These are phyloP conservation scores for Yamadazyma akitaensis DNA, from an alignment of 805 yeast species.

Conservation along the genomic window DNA sequence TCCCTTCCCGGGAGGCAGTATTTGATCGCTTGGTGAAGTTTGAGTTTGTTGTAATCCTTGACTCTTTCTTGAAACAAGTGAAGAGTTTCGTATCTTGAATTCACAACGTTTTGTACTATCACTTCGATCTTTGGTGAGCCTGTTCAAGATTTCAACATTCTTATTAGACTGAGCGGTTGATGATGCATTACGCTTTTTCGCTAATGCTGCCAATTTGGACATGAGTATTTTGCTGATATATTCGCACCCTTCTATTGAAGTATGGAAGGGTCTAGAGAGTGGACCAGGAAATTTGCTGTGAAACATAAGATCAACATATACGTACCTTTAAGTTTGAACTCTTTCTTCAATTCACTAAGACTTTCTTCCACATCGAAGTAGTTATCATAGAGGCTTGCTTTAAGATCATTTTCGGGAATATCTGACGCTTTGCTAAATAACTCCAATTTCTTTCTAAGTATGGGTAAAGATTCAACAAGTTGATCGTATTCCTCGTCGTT, in stretches of 20 bases:
- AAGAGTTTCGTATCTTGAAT: constrained; percentile 4
- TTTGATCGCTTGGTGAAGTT: background rate
- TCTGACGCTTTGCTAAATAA: constrained; percentile 34
- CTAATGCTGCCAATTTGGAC: constrained; percentile 47
- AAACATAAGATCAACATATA: constrained; percentile 1
- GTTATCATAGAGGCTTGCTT: constrained; percentile 57
- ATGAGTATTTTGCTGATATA: constrained; percentile 1
- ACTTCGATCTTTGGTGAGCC: constrained; percentile 5
- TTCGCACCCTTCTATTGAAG: background rate
- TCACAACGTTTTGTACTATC: background rate
- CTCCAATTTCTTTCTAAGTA: constrained; percentile 32
- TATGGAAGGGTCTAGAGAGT: background rate
- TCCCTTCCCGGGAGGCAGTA: background rate
- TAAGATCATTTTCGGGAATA: constrained; percentile 48
- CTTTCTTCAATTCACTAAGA: constrained; percentile 42
- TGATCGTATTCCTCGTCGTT: constrained; percentile 41
- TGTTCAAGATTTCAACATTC: constrained; percentile 19
- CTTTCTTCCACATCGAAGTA: constrained; percentile 55
- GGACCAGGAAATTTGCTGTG: background rate
- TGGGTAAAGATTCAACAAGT: constrained; percentile 43
- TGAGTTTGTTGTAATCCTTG: background rate
- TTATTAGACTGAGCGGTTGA: constrained; percentile 6
- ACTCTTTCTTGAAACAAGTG: background rate
- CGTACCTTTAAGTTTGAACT: constrained; percentile 16
- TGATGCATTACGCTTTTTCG: constrained; percentile 32